Percentiles rank a stretch among this genome's conserved stretches.
phyloP scores from a whole-genome alignment of 257 asterid genomes.

The Echium plantagineum region DNA sequence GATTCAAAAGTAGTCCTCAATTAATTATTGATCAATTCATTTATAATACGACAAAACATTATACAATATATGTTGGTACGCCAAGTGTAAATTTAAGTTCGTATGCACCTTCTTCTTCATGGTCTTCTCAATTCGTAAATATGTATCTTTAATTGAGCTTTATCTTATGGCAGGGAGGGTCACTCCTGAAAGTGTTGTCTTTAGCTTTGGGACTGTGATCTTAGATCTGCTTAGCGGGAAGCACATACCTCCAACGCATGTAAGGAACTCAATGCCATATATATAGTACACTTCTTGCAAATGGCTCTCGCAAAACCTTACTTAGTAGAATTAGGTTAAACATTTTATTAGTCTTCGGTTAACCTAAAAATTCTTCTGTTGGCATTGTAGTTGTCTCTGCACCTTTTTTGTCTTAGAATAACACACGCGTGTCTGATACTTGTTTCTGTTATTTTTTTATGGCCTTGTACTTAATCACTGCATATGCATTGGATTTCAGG shows the following conservation, averaged over 20 bases:
- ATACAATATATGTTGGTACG: background rate
- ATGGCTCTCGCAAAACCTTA: constrained; percentile 12
- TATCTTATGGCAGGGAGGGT: constrained; percentile 72
- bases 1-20: background rate
- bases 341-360: background rate
- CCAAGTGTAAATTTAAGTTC: background rate
- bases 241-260: constrained; percentile 98
- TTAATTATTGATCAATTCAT: no score
- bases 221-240: constrained; percentile 98
- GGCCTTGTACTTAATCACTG: constrained; percentile 13
- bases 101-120: background rate
- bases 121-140: constrained; percentile 7
- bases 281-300: background rate
- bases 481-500: constrained; percentile 35
- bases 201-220: constrained; percentile 97
- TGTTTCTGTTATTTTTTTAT: no score
- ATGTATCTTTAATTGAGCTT: background rate
- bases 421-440: background rate
- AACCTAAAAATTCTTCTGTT: background rate
- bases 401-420: background rate
- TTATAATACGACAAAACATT: background rate
- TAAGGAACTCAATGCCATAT: constrained; percentile 20
- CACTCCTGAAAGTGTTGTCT: constrained; percentile 92
- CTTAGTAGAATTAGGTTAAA: background rate
- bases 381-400: background rate